phyloP scores from a whole-genome alignment of 2,329 filamentous ascomycete species.

The Hypoxylon sp. region DNA sequence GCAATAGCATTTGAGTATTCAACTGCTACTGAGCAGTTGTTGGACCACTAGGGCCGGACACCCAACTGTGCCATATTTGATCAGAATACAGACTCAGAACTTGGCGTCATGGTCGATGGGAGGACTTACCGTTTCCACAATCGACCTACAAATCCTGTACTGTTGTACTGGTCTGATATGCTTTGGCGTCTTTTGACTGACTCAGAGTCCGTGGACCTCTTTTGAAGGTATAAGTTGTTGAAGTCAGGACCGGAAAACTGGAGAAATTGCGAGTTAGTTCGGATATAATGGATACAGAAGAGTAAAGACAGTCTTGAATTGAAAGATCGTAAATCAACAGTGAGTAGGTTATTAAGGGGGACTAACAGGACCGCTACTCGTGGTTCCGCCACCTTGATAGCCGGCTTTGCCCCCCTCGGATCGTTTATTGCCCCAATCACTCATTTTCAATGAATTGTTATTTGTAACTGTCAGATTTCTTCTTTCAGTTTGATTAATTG shows the following conservation, averaged over 20 bases:
- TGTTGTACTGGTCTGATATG: constrained; percentile 29
- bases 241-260: constrained; percentile 32
- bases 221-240: constrained; percentile 28
- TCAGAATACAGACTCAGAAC: neutral
- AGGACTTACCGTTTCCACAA: constrained; percentile 32
- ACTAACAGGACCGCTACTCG: constrained; percentile 23
- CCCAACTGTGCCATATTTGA: constrained; percentile 8
- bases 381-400: constrained; percentile 17
- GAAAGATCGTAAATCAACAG: neutral
- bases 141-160: constrained; percentile 13
- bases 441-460: constrained; percentile 5
- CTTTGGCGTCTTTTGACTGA: constrained; percentile 30
- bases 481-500: neutral
- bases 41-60: constrained; percentile 12
- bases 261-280: neutral
- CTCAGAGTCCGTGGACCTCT: constrained; percentile 21
- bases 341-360: neutral
- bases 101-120: neutral
- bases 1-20: neutral
- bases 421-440: constrained; percentile 17
- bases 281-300: neutral
- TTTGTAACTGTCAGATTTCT: neutral
- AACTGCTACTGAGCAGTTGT: neutral
- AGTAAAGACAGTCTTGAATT: neutral
- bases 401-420: constrained; percentile 28